Evolutionary conservation across 106 monocot species (phyloP).

Genomic region (Alisma plantagoaquatica): DNA sequence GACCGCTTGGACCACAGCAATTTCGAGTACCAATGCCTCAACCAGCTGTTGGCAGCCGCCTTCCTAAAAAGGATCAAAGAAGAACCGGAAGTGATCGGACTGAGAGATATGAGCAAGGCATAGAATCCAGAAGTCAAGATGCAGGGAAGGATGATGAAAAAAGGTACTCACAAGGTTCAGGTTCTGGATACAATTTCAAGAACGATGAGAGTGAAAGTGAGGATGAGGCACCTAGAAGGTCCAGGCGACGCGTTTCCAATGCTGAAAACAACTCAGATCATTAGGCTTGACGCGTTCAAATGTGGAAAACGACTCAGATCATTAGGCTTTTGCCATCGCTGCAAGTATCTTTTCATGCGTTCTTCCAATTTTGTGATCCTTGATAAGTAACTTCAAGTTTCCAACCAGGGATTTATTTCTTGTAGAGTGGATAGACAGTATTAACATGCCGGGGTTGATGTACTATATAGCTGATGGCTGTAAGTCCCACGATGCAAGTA

Average conservation of each 20-base stretch:
- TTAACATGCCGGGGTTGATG: no score
- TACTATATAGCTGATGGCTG: no score
- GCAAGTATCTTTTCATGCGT: no score
- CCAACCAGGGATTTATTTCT: no score
- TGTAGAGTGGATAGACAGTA: no score
- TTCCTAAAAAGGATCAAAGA: conserved; percentile 55
- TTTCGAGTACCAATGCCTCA: conserved; percentile 35
- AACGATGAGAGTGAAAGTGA: conserved; percentile 84
- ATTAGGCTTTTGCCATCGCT: no score
- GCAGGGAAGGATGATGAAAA: conserved; percentile 18
- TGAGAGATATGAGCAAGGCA: conserved; percentile 37
- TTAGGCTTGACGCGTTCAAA: no score
- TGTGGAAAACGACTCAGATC: no score
- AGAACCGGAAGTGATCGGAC: conserved; percentile 33
- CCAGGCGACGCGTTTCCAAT: conserved; percentile 35
- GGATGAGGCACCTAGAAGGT: conserved; percentile 83
- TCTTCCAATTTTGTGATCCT: no score
- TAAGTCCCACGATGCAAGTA: no score
- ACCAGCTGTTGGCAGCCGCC: conserved; percentile 14
- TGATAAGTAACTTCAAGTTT: no score
- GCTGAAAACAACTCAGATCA: conserved; percentile 28
- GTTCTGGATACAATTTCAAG: conserved; percentile 8
- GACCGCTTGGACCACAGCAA: conserved; percentile 48
- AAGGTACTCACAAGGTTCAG: conserved; percentile 22
- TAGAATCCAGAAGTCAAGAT: conserved; percentile 40